phyloP scores from a whole-genome alignment of 176 grass and related monocot genomes.

The Melocanna baccifera region DNA sequence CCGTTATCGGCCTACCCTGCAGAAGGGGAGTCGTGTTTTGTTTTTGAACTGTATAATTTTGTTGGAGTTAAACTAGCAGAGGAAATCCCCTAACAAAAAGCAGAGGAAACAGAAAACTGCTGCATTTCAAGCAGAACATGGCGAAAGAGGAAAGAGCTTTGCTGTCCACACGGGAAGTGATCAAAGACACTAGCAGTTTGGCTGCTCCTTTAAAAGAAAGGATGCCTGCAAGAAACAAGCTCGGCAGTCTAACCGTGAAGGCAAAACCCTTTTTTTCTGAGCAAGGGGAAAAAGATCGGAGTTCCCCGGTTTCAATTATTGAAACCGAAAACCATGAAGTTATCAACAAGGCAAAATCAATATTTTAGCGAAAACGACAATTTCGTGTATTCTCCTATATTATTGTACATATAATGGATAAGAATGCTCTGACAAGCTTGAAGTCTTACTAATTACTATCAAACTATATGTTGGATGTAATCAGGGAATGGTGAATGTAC shows the following conservation, averaged over 20 bases:
- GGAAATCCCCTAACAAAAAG: not conserved
- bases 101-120: not conserved
- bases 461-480: not conserved
- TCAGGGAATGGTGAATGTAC: not conserved
- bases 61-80: not conserved
- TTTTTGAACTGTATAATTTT: not conserved
- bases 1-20: not conserved
- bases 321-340: not conserved
- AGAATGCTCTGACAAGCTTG: not conserved
- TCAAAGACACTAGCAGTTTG: not conserved
- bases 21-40: not conserved
- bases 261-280: not conserved
- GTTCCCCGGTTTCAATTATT: not conserved
- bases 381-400: not conserved
- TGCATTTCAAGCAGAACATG: not conserved
- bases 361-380: not conserved
- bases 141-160: not conserved
- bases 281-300: not conserved
- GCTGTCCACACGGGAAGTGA: not conserved
- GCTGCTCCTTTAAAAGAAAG: not conserved
- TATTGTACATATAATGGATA: slow-evolving; percentile 26
- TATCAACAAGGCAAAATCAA: not conserved
- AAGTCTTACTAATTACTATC: not conserved
- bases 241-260: not conserved
- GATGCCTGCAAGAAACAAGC: not conserved